Evolutionary conservation across 169 alveolate species (phyloP), one percentile per base, ranked within the genome.

Genomic region (Cryptosporidium parvum): DNA sequence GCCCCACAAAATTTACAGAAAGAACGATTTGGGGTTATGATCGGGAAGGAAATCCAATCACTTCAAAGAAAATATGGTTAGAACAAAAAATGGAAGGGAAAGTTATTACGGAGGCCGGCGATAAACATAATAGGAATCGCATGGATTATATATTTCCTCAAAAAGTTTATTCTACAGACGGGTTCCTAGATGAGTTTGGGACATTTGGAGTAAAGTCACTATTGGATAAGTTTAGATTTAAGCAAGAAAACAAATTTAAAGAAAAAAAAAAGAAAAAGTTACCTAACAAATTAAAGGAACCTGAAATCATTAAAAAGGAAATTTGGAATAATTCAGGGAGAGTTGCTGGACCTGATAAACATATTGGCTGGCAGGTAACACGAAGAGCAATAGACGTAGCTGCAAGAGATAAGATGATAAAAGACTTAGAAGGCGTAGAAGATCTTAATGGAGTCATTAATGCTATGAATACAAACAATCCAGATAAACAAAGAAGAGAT

Each of bases 21-120:
- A 62, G 26, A 62, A 62, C 42, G 48, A 29, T 80, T 62, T 80
- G 89, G 89, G 89, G 89, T 1, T 80, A 61, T 62, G 89, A 80
- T 44, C 48, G 70, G 2, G 67, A 80, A 14, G 89, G 89, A 8
- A 80, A 67, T 14, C 89, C 89, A 3, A 80, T 80, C 23, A 61
- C 12, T 10, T 80, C 89, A 29, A 45, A 48, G 18, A 65, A 62
- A 35, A n/a, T 42, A 7, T 80, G 89, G 89, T n/a, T 80, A 29
- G 67, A 80, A 18, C 45, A 33, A n/a, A 58, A 33, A 65, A 18
- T 62, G 14, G 56, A 21, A 0, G 86, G 86, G 18, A 39, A 37
- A 42, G 86, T 29, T 4, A 44, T 52, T 31, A 18, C 44, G 23
- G n/a, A 14, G 71, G 16, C 1, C 1, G 16, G 37, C 0, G 33